Evolutionary conservation across 805 yeast genomes (phyloP), one percentile per base, ranked within the genome.

Genomic region (Wickerhamiella cacticola): DNA sequence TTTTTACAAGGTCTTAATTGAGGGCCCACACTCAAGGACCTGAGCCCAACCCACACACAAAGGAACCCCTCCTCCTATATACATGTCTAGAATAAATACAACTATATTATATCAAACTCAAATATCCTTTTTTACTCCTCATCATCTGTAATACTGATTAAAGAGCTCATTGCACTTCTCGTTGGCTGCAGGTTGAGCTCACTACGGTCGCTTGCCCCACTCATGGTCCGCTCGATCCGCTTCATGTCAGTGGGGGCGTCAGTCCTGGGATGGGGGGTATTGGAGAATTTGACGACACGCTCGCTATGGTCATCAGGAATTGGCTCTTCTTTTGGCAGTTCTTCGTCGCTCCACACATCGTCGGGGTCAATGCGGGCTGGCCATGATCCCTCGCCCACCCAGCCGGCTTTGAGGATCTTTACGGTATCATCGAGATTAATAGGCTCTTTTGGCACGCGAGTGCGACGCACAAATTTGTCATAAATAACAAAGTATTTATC

Each of bases 341-440:
- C 50, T 12, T 44, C 45, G 22, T 52, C 50, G 39, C 54, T 50
- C 59, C 59, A 56, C 16, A 45, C 52, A 35, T 55, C 58, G 3
- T 45, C 46, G 19, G 52, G 51, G 38, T 56, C 56, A 25, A 26
- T 52, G 38, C 56, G 33, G 53, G 59, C 52, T 49, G 62, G 57
- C 89, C 92, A 88, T 54, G 77, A 75, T 45, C 80, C 85, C 19
- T 77, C 77, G 51, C 78, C 79, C 13, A 73, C 71, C 97, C 97
- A 88, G 16, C 96, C 96, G 3, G 82, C 75, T 56, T 84, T 78
- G 36, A 88, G 73, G 21, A 88, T 74, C 53, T 73, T 73, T 45
- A 86, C 60, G 36, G 82, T 76, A 60, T 86, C 95, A 50, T 68
- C 70, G 56, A 89, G 71, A 62, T 83, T 85, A 64, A 89, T 68